phyloP scores from a whole-genome alignment of 495 filamentous ascomycete species.

The Daldinia bambusicola region DNA sequence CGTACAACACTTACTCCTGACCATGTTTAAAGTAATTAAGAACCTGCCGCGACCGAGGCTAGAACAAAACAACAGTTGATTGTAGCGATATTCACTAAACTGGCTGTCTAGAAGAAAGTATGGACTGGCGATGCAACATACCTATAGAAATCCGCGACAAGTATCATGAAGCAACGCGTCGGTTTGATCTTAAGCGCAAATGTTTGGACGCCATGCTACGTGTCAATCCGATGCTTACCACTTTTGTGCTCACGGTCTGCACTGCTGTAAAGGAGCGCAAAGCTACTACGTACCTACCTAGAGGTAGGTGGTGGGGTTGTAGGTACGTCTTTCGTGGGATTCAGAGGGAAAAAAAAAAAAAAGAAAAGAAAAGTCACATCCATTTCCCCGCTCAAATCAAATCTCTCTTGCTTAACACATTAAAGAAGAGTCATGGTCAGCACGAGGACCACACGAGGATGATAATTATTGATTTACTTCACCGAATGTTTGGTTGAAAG shows the following conservation, averaged over 20 bases:
- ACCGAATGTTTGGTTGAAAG: constrained; percentile 32
- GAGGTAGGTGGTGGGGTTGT: constrained; percentile 35
- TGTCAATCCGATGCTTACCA: constrained; percentile 27
- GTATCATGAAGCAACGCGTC: constrained; percentile 15
- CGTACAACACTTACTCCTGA: constrained; percentile 5
- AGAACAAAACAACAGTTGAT: not conserved
- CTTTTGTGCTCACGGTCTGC: constrained; percentile 17
- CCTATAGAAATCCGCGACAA: constrained; percentile 2
- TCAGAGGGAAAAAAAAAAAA: constrained; percentile 9
- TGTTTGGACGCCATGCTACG: constrained; percentile 24
- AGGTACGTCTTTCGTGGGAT: constrained; percentile 23
- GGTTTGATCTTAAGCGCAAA: constrained; percentile 25
- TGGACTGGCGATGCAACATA: not conserved
- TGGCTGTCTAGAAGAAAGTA: not conserved
- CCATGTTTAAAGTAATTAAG: constrained; percentile 3
- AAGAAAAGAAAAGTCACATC: not conserved
- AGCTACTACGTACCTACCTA: constrained; percentile 22
- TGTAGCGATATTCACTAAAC: constrained; percentile 4
- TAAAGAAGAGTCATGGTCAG: not conserved
- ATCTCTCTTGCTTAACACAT: constrained; percentile 12
- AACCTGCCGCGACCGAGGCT: not conserved
- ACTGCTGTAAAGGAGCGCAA: constrained; percentile 5
- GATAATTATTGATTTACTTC: constrained; percentile 10
- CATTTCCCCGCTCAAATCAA: constrained; percentile 36
- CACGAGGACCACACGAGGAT: constrained; percentile 1